Conservation (phyloP, 768 basidiomycete species). For the Lactifluus hygrophoroides region DNA sequence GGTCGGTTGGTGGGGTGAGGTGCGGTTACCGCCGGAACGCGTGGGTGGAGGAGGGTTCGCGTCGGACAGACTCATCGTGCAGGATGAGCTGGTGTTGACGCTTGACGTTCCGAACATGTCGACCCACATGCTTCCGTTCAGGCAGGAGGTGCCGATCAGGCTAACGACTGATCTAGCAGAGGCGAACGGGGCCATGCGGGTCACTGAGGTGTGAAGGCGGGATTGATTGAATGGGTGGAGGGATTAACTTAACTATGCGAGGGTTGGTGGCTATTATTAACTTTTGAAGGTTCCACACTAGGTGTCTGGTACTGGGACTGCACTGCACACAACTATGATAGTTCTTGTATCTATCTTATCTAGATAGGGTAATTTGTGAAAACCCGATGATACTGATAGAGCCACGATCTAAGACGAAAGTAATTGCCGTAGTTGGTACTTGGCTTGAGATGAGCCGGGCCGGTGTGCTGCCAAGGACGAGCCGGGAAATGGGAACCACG, state of each 20-base stretch:
- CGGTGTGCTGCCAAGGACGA: no score
- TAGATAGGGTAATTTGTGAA: neutral
- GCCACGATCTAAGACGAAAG: no score
- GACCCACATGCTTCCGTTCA: constrained; percentile 14
- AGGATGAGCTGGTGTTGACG: constrained; percentile 11
- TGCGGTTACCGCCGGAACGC: neutral
- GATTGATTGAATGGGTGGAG: neutral
- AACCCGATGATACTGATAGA: neutral
- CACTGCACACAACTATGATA: neutral
- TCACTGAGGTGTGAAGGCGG: neutral
- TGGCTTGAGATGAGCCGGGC: no score
- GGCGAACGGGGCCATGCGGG: neutral
- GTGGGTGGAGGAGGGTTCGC: constrained; percentile 7
- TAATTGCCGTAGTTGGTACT: no score
- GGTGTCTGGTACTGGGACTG: no score
- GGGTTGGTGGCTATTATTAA: neutral
- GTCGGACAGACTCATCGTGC: constrained; percentile 6
- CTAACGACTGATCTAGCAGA: constrained; percentile 10
- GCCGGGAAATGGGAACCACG: neutral
- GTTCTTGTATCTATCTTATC: neutral
- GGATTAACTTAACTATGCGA: neutral
- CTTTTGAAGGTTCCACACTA: neutral
- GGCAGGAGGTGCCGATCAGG: constrained; percentile 9
- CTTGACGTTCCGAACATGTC: neutral
- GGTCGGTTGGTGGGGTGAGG: constrained; percentile 15